Conservation (phyloP, 2,329 filamentous ascomycete genomes). For the Calonectria hongkongensis region DNA sequence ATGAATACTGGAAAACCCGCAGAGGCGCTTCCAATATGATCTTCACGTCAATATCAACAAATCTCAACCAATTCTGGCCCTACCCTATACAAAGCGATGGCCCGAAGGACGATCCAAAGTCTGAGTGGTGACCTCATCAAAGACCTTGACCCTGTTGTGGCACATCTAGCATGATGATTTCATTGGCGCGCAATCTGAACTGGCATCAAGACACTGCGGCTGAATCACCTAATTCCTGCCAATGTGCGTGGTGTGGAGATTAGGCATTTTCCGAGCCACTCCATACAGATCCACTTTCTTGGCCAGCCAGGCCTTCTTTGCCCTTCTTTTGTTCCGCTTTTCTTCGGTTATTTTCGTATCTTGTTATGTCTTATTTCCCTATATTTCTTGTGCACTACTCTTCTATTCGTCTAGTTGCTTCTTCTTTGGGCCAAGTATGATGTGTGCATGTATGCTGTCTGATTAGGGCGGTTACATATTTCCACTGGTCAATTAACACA, state of each 20-base stretch:
- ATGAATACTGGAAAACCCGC: no score
- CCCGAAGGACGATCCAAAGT: background rate
- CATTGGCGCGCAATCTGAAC: slow-evolving; percentile 6
- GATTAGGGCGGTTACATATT: background rate
- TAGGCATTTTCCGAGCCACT: slow-evolving; percentile 16
- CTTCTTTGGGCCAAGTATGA: background rate
- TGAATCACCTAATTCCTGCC: slow-evolving; percentile 21
- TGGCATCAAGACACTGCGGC: slow-evolving; percentile 7
- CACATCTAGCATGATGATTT: background rate
- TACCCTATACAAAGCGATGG: slow-evolving; percentile 15
- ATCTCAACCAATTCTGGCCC: background rate
- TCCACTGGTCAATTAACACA: background rate
- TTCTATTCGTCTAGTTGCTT: background rate
- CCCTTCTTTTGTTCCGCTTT: slow-evolving; percentile 14
- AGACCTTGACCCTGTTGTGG: background rate
- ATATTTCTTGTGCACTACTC: background rate
- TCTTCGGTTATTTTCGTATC: background rate
- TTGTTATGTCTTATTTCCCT: slow-evolving; percentile 16
- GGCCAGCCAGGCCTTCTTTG: background rate
- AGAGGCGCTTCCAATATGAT: background rate
- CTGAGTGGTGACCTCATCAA: slow-evolving; percentile 8
- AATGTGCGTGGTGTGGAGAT: slow-evolving; percentile 10
- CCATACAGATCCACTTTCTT: background rate
- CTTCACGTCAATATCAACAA: background rate
- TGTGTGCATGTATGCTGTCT: background rate